Conservation (phyloP, 768 basidiomycete genomes). For the Tylopilus intermedius region DNA sequence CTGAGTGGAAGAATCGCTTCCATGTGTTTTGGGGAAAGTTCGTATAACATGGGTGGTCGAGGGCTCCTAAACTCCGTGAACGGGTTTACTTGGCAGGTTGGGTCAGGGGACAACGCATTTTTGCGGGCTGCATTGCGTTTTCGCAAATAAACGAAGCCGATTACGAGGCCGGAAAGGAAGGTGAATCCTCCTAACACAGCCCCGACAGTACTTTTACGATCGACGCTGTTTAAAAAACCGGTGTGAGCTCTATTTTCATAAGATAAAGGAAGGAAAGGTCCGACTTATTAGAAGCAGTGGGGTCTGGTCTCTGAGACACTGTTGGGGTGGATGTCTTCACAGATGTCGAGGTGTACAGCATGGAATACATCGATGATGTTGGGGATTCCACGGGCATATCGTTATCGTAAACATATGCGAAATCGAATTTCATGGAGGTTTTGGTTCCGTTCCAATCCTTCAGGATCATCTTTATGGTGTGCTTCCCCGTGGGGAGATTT, state of each 20-base stretch:
- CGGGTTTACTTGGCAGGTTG: background rate
- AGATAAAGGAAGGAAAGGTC: background rate
- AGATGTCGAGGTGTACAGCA: background rate
- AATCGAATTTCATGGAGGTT: slow-evolving; percentile 26
- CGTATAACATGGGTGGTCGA: background rate
- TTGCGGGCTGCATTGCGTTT: slow-evolving; percentile 1
- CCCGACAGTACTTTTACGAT: slow-evolving; percentile 13
- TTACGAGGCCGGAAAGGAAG: background rate
- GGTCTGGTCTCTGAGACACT: background rate
- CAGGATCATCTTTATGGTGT: slow-evolving; percentile 21
- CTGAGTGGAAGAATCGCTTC: background rate
- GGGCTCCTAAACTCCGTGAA: background rate
- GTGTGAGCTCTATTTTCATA: background rate
- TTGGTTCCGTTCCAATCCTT: slow-evolving; percentile 13
- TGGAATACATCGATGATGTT: background rate
- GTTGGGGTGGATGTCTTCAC: background rate
- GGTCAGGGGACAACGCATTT: no score
- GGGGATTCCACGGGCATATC: slow-evolving; percentile 8
- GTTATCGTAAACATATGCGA: slow-evolving; percentile 21
- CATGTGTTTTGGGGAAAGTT: background rate
- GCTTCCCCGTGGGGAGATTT: slow-evolving; percentile 11
- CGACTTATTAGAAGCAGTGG: slow-evolving; percentile 7
- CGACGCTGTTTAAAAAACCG: slow-evolving; percentile 3
- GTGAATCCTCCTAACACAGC: slow-evolving; percentile 12
- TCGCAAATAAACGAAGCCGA: slow-evolving; percentile 6